Evolutionary conservation across 495 filamentous ascomycete genomes (phyloP).

Genomic region (Viridothelium virens): DNA sequence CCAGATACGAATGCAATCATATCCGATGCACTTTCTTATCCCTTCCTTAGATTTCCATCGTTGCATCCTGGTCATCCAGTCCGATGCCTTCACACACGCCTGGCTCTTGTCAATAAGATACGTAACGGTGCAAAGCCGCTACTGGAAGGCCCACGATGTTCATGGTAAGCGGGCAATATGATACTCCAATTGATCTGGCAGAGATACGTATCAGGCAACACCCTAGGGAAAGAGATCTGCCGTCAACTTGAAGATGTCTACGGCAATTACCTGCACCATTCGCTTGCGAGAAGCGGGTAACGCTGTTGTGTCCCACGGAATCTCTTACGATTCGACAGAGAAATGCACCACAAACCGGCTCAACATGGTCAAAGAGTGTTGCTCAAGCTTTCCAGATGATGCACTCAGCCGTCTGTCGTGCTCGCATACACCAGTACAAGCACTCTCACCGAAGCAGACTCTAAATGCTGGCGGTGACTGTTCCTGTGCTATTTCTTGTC

Average conservation of each 20-base stretch:
- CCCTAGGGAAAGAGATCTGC: too few relatives aligned
- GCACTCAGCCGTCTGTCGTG: slow-evolving; percentile 8
- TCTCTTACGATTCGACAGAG: not conserved
- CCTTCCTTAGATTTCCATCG: not conserved
- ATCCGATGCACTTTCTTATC: not conserved
- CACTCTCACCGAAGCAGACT: not conserved
- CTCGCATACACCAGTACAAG: not conserved
- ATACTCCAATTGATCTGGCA: not conserved
- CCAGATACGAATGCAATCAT: slow-evolving; percentile 6
- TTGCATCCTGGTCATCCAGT: not conserved
- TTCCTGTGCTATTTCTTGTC: not conserved
- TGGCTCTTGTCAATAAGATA: not conserved
- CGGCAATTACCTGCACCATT: not conserved
- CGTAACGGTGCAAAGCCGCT: too few relatives aligned
- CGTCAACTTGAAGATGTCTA: too few relatives aligned
- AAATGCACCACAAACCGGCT: not conserved
- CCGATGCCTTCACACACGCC: not conserved
- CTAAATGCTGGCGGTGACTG: not conserved
- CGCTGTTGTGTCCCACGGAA: not conserved
- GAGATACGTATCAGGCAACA: not conserved
- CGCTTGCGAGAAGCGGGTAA: slow-evolving; percentile 1
- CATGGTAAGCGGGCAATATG: not conserved
- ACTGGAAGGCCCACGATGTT: too few relatives aligned
- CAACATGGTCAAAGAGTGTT: not conserved
- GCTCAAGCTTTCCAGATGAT: slow-evolving; percentile 4